A percentile compares a stretch with the other conserved stretches of the same genome.
Conservation (phyloP, 1,284 basidiomycete species). For the Rhizoctonia solani region DNA sequence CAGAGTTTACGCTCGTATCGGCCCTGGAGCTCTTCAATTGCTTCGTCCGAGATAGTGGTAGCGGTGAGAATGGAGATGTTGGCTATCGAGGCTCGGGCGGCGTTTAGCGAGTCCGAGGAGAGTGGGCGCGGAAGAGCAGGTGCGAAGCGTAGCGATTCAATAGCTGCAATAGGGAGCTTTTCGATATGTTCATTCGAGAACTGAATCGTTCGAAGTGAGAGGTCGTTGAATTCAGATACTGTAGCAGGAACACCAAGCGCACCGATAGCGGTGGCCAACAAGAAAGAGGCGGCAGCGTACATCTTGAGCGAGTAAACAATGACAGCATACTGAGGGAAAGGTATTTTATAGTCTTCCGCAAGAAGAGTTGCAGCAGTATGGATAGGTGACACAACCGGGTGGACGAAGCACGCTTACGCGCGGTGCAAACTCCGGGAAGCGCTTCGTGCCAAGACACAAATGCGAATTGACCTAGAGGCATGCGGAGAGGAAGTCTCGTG, state of each 20-base stretch:
- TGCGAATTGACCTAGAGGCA: not conserved
- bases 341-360: conserved; percentile 1
- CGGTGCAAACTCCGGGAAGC: conserved; percentile 1
- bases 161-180: conserved; percentile 22
- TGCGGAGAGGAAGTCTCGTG: conserved; percentile 8
- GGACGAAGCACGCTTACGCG: conserved; percentile 28
- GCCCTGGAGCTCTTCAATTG: conserved; percentile 28
- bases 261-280: conserved; percentile 5
- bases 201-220: conserved; percentile 25
- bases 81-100: conserved; percentile 10
- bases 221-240: conserved; percentile 23
- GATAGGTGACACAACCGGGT: conserved; percentile 19
- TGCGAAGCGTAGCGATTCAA: conserved; percentile 8
- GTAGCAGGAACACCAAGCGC: conserved; percentile 8
- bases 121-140: conserved; percentile 23
- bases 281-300: not conserved
- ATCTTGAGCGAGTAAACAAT: not conserved
- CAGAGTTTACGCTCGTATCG: conserved; percentile 30
- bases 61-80: conserved; percentile 24
- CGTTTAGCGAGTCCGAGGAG: conserved; percentile 21
- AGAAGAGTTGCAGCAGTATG: conserved; percentile 25
- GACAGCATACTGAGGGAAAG: not conserved
- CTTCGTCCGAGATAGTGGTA: conserved; percentile 16
- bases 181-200: conserved; percentile 21
- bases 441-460: conserved; percentile 18